These are phyloP conservation scores for Monosporascus sp. DNA, from an alignment of 2,329 filamentous ascomycete species.

Conservation along the genomic window DNA sequence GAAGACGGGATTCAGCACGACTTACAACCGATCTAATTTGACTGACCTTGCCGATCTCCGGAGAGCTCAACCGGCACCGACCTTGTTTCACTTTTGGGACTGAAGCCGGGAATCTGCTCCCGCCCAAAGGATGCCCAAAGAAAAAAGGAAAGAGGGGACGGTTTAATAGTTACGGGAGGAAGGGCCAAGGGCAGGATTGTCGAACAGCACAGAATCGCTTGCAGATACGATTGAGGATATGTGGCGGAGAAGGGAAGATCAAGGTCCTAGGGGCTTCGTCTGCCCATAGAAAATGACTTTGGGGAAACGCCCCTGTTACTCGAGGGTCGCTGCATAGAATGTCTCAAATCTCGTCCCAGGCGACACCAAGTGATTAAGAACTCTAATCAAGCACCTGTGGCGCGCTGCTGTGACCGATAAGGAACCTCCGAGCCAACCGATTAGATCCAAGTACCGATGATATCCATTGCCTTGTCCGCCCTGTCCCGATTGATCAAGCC, in stretches of 20 bases:
- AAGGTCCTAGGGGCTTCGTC: neutral
- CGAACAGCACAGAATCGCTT: neutral
- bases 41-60: neutral
- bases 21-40: neutral
- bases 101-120: neutral
- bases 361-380: neutral
- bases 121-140: neutral
- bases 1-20: neutral
- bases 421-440: neutral
- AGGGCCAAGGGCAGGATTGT: neutral
- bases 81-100: neutral
- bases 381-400: neutral
- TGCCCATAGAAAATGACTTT: neutral
- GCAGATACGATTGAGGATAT: neutral
- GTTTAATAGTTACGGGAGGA: neutral
- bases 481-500: neutral
- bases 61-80: neutral
- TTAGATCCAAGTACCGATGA: neutral
- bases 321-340: neutral
- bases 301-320: neutral
- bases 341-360: neutral
- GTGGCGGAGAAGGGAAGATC: neutral
- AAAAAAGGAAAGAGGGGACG: too few species aligned
- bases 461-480: neutral
- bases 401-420: neutral